Percentiles rank a stretch among this genome's conserved stretches.
phyloP scores from a whole-genome alignment of 768 basidiomycete genomes.

The Kwoniella dendrophila region DNA sequence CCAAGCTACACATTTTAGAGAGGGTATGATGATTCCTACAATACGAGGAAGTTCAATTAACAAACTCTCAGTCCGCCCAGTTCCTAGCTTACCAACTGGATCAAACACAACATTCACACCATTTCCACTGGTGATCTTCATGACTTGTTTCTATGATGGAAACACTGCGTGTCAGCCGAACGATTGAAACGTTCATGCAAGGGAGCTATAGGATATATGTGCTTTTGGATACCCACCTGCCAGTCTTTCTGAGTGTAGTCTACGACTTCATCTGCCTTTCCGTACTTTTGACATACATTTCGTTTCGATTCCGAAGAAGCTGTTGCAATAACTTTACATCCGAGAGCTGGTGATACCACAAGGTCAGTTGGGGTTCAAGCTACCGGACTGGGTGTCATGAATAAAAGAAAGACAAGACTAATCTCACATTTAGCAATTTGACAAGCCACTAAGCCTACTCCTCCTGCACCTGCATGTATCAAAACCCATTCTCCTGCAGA shows the following conservation, averaged over 20 bases:
- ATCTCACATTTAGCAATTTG: conserved; percentile 84
- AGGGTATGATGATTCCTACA: conserved; percentile 63
- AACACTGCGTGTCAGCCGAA: background rate
- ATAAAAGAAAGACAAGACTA: background rate
- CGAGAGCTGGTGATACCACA: conserved; percentile 63
- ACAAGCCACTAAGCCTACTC: conserved; percentile 87
- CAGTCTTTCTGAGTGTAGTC: conserved; percentile 77
- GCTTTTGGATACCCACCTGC: conserved; percentile 58
- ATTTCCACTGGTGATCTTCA: conserved; percentile 76
- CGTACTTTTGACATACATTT: conserved; percentile 70
- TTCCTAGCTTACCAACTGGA: conserved; percentile 52
- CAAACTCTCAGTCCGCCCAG: conserved; percentile 59
- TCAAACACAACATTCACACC: conserved; percentile 66
- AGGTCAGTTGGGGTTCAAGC: background rate
- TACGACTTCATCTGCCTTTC: conserved; percentile 79
- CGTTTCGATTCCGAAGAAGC: conserved; percentile 68
- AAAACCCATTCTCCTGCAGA: conserved; percentile 81
- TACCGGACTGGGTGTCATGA: too few relatives aligned
- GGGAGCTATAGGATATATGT: background rate
- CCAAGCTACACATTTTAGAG: conserved; percentile 88
- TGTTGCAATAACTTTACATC: conserved; percentile 92
- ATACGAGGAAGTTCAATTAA: conserved; percentile 51
- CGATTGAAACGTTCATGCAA: background rate
- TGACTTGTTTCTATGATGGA: conserved; percentile 68
- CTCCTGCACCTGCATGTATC: conserved; percentile 93